phyloP scores from a whole-genome alignment of 495 filamentous ascomycete species.

The Cryomyces minteri region DNA sequence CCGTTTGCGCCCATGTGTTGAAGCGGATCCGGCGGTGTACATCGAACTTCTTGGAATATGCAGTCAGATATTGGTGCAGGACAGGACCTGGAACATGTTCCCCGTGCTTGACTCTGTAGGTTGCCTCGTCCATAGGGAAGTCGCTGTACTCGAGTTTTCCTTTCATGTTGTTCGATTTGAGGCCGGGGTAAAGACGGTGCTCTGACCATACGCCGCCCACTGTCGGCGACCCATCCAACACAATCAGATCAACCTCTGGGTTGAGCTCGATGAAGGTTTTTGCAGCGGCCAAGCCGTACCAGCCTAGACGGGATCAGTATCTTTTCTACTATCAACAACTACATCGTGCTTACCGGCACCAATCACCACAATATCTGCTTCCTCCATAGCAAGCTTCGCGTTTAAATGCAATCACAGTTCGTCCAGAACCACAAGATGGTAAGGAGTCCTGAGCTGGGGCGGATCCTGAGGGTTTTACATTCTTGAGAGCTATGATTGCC shows the following conservation, averaged over 20 bases:
- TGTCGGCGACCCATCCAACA: slow-evolving; percentile 35
- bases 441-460: too few relatives aligned
- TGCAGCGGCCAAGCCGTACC: slow-evolving; percentile 39
- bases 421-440: too few relatives aligned
- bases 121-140: slow-evolving; percentile 22
- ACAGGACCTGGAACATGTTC: slow-evolving; percentile 52
- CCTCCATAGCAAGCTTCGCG: background rate
- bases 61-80: slow-evolving; percentile 46
- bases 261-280: slow-evolving; percentile 40
- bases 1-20: slow-evolving; percentile 29
- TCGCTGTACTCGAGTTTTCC: slow-evolving; percentile 10
- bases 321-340: slow-evolving; percentile 2
- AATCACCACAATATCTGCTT: slow-evolving; percentile 10
- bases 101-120: slow-evolving; percentile 37
- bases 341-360: slow-evolving; percentile 12
- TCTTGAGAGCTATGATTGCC: too few relatives aligned
- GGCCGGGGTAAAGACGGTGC: slow-evolving; percentile 14
- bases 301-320: slow-evolving; percentile 20
- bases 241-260: slow-evolving; percentile 26
- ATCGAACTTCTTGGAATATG: slow-evolving; percentile 39
- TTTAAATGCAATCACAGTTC: too few relatives aligned
- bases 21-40: slow-evolving; percentile 36
- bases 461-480: too few relatives aligned
- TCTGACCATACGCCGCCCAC: slow-evolving; percentile 52
- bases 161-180: slow-evolving; percentile 15